Evolutionary conservation across 768 basidiomycete species (phyloP), one percentile per base, ranked within the genome.

Genomic region (Tulasnella calospora): DNA sequence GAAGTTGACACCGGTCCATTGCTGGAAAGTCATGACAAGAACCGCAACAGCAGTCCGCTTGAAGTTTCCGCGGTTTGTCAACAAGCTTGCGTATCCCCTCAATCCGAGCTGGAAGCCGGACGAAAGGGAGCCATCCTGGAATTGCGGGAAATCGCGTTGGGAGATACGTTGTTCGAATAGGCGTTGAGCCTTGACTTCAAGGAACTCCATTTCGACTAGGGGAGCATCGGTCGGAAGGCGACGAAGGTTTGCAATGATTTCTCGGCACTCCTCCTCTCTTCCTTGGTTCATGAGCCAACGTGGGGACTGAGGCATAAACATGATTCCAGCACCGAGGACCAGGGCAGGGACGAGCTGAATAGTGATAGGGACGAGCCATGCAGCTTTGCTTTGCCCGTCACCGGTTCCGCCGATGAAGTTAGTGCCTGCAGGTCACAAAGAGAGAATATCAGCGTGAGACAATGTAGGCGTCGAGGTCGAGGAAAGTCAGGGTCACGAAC

Each of bases 291-390:
- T 88, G n/a, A 94, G 87, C 91, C 91, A 92, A 81, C 91, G 90
- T 21, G 93, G 93, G 27, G 91, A 92, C 85, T 92, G 92, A 1
- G 93, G 93, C 89, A 94, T 90, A 83, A 91, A 93, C 71, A 91
- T 77, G 57, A 92, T 90, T 5, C 93, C 93, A 46, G 88, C 81
- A 38, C 90, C 91, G 35, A 95, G 88, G 78, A 92, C 86, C 44
- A 93, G 71, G 19, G 92, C 93, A 19, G 93, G 93, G 1, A 91
- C 88, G 72, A 94, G 86, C 81, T 95, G 93, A 21, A 94, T 87
- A 27, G 87, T 91, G 8, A 94, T 85, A 2, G 93, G 92, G 76
- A 94, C 85, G 73, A 92, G 87, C 92, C 93, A 94, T 6, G 93
- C 90, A 35, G 91, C 90, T 81, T 91, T 88, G 74, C 85, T 87